Conservation (phyloP, 148 eudicot genomes). For the Amaranthus palmeri region DNA sequence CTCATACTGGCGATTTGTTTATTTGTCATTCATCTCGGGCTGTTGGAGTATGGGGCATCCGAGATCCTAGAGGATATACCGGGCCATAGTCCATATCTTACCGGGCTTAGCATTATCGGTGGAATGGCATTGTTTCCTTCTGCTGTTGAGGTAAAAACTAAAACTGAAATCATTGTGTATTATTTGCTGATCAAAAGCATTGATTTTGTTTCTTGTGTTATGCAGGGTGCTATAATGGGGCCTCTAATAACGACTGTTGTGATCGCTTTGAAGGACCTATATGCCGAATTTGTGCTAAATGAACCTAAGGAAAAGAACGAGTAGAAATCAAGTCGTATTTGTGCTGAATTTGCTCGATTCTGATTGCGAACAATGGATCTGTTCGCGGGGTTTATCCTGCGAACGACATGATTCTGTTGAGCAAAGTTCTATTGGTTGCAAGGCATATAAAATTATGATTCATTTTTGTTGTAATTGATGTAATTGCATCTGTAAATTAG, state of each 20-base stretch:
- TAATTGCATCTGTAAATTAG: conserved; percentile 4
- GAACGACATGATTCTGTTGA: background rate
- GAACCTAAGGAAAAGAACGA: conserved; percentile 50
- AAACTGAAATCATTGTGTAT: conserved; percentile 4
- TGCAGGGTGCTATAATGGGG: conserved; percentile 95
- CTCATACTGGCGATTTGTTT: conserved; percentile 54
- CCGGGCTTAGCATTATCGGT: conserved; percentile 91
- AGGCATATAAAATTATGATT: background rate
- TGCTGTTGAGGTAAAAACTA: conserved; percentile 52
- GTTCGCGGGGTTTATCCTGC: background rate
- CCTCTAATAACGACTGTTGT: conserved; percentile 88
- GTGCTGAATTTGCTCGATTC: background rate
- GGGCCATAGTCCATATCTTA: conserved; percentile 76
- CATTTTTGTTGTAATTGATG: conserved; percentile 2
- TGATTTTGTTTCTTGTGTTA: background rate
- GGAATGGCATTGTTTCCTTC: conserved; percentile 91
- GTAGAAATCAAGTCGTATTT: conserved; percentile 14
- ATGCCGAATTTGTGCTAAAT: conserved; percentile 74
- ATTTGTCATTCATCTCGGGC: conserved; percentile 56
- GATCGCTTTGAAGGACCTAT: conserved; percentile 83
- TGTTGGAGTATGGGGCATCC: conserved; percentile 68
- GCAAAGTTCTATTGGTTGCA: background rate
- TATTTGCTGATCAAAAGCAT: background rate
- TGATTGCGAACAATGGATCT: background rate
- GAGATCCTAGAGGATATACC: conserved; percentile 82